Evolutionary conservation across 2,329 filamentous ascomycete species (phyloP), one percentile per base, ranked within the genome.

Genomic region (Colletotrichum limetticola): DNA sequence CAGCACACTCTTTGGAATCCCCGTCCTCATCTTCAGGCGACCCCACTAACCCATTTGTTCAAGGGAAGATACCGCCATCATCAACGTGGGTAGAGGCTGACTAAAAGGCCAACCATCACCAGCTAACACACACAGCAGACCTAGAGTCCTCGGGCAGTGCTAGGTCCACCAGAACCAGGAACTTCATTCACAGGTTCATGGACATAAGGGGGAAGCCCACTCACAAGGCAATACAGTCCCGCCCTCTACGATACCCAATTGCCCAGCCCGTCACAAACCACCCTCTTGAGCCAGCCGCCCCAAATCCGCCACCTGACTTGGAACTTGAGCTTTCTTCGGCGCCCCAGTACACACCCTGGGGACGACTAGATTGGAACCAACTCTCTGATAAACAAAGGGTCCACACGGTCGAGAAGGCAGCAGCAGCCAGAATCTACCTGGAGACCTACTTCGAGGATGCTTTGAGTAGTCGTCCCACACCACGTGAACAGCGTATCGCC

Each of bases 371-470:
- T 30, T 65, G 62, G 59, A 58, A 14, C 16, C 60, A 52, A 32
- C 19, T 46, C n/a, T 56, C 59, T 8, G 35, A 64, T 35, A 28
- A 46, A 19, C 59, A 65, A 56, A 73, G 42, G 22, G 65, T 87
- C 8, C 56, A 81, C 12, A 97, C 95, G 0, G 92, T 95, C 0
- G 96, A 98, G 83, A 91, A 89, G 73, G 90, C 92, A 3, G 91
- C 95, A 0, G 92, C 94, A 0, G 93, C 94, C 56, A 98, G 97
- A 80, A 90, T 97, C 24, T 97, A 91, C 77, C 88, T 98, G 11
- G 97, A 98, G 81, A 94, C 91, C 0, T 90, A 95, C 77, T 98
- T 94, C 84, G 92, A 95, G 76, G 85, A 91, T n/a, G 81, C 95
- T 8, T 85, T 94, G 2, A 85, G 85, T 30, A 52, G 53, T 26